Base-by-base conservation (phyloP, 768 basidiomycete species). In the Cystofilobasidium bisporidii region DNA sequence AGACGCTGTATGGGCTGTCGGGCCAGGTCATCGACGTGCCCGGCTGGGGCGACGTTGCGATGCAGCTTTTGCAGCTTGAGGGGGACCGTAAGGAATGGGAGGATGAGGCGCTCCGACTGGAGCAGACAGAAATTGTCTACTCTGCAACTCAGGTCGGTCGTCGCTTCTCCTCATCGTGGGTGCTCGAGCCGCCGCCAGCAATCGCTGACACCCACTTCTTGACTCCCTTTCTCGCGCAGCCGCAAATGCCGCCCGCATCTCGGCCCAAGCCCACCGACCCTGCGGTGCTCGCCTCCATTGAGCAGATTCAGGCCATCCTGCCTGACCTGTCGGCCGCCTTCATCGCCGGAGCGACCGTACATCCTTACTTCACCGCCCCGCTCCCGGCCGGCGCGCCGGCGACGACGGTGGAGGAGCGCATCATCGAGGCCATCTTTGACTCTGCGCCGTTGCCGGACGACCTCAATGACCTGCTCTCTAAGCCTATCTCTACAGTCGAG, bases 161-260 rank as follows among this genome's bases (percentile, higher is more conserved):
- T 11, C 48, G 41, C 41, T 43, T 15, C 8, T 20, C 41, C 3
- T 14, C 41, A n/a, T 20, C 41, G 41, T 6, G 14, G 12, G 3
- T 20, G 41, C 15, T 48, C 47, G 47, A 48, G 22, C 47, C 36
- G 18, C 45, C 47, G 28, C 22, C 47, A 3, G 61, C 30, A 20
- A 20, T 62, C 32, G 62, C 53, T 9, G 62, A 50, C 20, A n/a
- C n/a, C n/a, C n/a, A n/a, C n/a, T n/a, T n/a, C n/a, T n/a, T n/a
- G n/a, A n/a, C n/a, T n/a, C n/a, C n/a, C n/a, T n/a, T n/a, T n/a
- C n/a, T n/a, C n/a, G n/a, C n/a, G n/a, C n/a, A n/a, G n/a, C n/a
- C n/a, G n/a, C n/a, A n/a, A n/a, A n/a, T n/a, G 32, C 28, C 92
- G 92, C 71, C 80, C 92, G 18, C 83, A 88, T 32, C 82, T 87